Evolutionary conservation across 371 early-diverging fungal species (phyloP).

Genomic region (Circinella umbellata): DNA sequence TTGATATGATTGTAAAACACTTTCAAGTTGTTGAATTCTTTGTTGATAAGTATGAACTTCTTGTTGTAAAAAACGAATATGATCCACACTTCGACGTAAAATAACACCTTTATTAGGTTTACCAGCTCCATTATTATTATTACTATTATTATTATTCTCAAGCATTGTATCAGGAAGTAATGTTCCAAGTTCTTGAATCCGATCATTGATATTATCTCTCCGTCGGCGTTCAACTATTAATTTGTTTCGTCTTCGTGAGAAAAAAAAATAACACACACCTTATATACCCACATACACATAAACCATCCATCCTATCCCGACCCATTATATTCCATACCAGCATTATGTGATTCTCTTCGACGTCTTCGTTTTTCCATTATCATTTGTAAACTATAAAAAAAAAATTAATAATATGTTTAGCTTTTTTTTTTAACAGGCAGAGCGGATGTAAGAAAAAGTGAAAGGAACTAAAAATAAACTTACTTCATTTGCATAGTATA

Average conservation of each 20-base stretch:
- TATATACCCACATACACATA: neutral
- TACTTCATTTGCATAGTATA: conserved; percentile 49
- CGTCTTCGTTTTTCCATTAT: conserved; percentile 85
- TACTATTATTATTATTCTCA: conserved; percentile 29
- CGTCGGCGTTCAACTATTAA: conserved; percentile 88
- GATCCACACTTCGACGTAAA: conserved; percentile 85
- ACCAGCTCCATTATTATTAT: conserved; percentile 61
- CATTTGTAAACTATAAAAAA: conserved; percentile 37
- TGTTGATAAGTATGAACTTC: conserved; percentile 58
- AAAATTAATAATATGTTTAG: neutral
- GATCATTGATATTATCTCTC: conserved; percentile 96
- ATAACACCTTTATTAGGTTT: conserved; percentile 87
- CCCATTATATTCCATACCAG: conserved; percentile 54
- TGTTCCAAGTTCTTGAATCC: conserved; percentile 88
- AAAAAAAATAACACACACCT: neutral
- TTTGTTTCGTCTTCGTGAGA: neutral
- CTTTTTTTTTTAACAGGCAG: neutral
- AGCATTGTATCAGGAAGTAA: conserved; percentile 77
- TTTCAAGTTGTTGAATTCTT: conserved; percentile 75
- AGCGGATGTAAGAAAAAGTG: neutral
- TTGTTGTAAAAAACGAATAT: conserved; percentile 79
- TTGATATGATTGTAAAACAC: conserved; percentile 23
- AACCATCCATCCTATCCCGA: neutral
- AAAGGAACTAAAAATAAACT: conserved; percentile 9
- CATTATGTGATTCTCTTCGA: conserved; percentile 95